Evolutionary conservation across 345 rosid genomes (phyloP).

Genomic region (Diplotaxis tenuifolia): DNA sequence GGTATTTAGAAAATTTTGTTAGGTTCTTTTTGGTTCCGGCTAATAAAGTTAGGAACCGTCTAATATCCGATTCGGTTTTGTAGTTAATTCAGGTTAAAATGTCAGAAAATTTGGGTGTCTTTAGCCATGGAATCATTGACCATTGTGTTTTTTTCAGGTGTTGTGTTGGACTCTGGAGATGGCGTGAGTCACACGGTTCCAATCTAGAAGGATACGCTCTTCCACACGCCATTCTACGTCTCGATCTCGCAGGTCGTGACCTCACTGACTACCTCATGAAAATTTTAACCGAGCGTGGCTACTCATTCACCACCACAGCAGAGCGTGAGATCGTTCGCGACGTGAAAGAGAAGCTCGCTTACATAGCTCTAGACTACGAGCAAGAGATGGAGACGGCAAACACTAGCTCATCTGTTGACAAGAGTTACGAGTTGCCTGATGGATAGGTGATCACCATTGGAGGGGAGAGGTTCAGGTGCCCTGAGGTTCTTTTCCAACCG

Average conservation of each 20-base stretch:
- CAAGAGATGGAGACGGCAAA: conserved; percentile 41
- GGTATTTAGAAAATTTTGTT: background rate
- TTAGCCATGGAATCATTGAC: background rate
- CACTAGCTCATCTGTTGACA: conserved; percentile 39
- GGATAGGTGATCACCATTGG: conserved; percentile 48
- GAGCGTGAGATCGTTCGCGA: conserved; percentile 46
- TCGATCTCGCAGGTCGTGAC: conserved; percentile 59
- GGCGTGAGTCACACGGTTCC: conserved; percentile 61
- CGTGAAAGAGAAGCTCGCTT: conserved; percentile 45
- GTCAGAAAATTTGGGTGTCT: too few relatives aligned
- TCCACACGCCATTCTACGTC: conserved; percentile 60
- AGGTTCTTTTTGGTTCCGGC: background rate
- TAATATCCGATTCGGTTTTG: too few relatives aligned
- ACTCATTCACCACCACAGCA: conserved; percentile 45
- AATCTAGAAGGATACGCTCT: conserved; percentile 60
- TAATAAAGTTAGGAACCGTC: too few relatives aligned
- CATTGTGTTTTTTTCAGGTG: too few relatives aligned
- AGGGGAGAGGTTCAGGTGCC: conserved; percentile 41
- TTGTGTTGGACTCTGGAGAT: conserved; percentile 58
- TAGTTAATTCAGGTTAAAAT: too few relatives aligned
- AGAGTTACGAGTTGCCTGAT: conserved; percentile 48
- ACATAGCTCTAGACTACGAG: conserved; percentile 44
- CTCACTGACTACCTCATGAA: conserved; percentile 57
- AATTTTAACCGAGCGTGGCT: conserved; percentile 45
- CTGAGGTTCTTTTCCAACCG: conserved; percentile 48